Evolutionary conservation across 2,329 filamentous ascomycete species (phyloP).

Genomic region (Aciculosporium take): DNA sequence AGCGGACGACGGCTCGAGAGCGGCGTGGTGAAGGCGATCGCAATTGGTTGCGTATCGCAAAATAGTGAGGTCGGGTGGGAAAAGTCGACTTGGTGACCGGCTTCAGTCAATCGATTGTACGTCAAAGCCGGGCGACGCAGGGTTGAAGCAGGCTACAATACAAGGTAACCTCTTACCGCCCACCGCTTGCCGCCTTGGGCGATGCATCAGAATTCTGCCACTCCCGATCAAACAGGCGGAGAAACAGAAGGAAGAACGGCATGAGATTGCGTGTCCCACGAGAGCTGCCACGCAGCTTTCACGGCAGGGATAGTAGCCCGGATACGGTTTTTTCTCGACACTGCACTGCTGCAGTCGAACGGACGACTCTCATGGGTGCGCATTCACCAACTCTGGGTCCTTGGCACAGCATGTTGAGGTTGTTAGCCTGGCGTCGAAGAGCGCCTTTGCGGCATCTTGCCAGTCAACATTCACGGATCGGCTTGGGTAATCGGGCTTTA

Average conservation of each 20-base stretch:
- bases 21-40: neutral
- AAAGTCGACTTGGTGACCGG: constrained; percentile 4
- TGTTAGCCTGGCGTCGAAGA: constrained; percentile 6
- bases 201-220: neutral
- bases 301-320: neutral
- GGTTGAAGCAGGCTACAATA: neutral
- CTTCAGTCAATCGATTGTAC: constrained; percentile 3
- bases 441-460: neutral
- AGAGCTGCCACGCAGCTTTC: neutral
- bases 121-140: neutral
- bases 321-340: neutral
- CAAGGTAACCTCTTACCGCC: neutral
- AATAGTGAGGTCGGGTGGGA: neutral
- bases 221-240: neutral
- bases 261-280: neutral
- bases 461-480: neutral
- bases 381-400: neutral
- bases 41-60: constrained; percentile 5
- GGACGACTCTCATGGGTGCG: neutral
- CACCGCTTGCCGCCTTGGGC: neutral
- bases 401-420: constrained; percentile 8
- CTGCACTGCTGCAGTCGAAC: neutral
- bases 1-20: constrained; percentile 2
- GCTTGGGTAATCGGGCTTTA: neutral
- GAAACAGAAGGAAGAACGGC: neutral